Percentiles rank a stretch among this genome's conserved stretches.
Conservation (phyloP, 352 stramenopile genomes). For the Pythium aristosporum region DNA sequence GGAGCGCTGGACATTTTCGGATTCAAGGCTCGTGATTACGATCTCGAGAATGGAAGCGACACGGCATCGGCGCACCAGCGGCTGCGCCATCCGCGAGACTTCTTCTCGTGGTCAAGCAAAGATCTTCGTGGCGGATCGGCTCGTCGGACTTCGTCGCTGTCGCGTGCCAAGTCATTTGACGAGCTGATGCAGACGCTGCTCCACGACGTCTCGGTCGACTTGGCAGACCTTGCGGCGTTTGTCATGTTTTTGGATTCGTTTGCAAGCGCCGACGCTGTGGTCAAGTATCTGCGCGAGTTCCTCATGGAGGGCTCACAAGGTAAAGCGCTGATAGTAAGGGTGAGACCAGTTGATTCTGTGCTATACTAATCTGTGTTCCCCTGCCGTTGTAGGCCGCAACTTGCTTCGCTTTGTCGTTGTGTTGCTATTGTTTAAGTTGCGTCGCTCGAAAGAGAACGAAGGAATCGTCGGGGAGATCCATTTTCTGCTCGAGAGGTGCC, state of each 20-base stretch:
- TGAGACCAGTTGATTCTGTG: not conserved
- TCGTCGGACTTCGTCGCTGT: constrained; percentile 30
- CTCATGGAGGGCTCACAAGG: constrained; percentile 46
- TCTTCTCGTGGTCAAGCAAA: constrained; percentile 25
- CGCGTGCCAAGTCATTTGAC: constrained; percentile 19
- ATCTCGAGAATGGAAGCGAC: not conserved
- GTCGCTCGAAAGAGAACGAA: constrained; percentile 8
- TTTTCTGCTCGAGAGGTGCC: constrained; percentile 36
- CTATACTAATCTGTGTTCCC: not conserved
- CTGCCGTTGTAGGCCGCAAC: constrained; percentile 16
- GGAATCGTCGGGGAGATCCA: constrained; percentile 24
- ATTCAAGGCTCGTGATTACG: constrained; percentile 58
- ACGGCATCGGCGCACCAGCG: not conserved
- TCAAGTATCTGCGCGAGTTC: constrained; percentile 49
- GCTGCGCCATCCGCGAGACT: constrained; percentile 22
- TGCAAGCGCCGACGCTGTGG: constrained; percentile 57
- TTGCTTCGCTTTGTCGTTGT: constrained; percentile 60
- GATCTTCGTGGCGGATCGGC: constrained; percentile 7
- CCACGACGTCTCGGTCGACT: constrained; percentile 31
- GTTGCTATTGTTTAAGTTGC: constrained; percentile 57
- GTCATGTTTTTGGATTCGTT: constrained; percentile 73
- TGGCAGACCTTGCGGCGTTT: constrained; percentile 67
- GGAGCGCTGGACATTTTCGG: constrained; percentile 65
- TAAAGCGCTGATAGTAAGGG: constrained; percentile 18
- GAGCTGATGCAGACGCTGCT: constrained; percentile 27